Evolutionary conservation across 1,284 basidiomycete genomes (phyloP).

Genomic region (Ustilago esculenta): DNA sequence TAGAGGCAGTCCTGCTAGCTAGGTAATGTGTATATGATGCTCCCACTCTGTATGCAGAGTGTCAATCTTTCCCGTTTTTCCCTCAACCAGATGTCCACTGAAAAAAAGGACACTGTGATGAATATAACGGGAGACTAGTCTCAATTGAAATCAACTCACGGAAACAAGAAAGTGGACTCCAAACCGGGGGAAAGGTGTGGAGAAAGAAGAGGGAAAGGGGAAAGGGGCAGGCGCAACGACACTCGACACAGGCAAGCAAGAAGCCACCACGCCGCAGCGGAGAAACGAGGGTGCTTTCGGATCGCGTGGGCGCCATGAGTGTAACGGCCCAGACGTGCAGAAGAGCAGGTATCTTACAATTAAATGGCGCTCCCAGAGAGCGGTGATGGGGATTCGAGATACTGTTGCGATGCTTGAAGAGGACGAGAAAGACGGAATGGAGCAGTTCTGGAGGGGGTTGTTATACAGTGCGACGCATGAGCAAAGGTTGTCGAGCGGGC

Average conservation of each 20-base stretch:
- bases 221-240: not conserved
- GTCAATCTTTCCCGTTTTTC: slow-evolving; percentile 55
- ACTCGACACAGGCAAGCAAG: slow-evolving; percentile 31
- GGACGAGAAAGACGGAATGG: not conserved
- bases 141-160: not conserved
- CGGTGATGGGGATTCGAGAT: slow-evolving; percentile 10
- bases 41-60: not conserved
- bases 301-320: not conserved
- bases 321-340: not conserved
- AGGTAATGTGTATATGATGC: slow-evolving; percentile 52
- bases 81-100: slow-evolving; percentile 54
- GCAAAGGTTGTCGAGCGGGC: too few relatives aligned
- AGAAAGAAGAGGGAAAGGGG: not conserved
- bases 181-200: not conserved
- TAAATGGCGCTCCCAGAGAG: slow-evolving; percentile 6
- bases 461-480: slow-evolving; percentile 36
- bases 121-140: slow-evolving; percentile 46
- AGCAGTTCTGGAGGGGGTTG: slow-evolving; percentile 6
- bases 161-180: too few relatives aligned
- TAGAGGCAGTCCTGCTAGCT: slow-evolving; percentile 36
- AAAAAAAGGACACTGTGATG: slow-evolving; percentile 49
- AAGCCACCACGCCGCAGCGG: not conserved
- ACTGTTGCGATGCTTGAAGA: slow-evolving; percentile 26
- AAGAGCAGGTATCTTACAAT: slow-evolving; percentile 40
- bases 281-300: slow-evolving; percentile 6